Conservation (phyloP, 495 filamentous ascomycete genomes). For the Aspergillus olivimuriae region DNA sequence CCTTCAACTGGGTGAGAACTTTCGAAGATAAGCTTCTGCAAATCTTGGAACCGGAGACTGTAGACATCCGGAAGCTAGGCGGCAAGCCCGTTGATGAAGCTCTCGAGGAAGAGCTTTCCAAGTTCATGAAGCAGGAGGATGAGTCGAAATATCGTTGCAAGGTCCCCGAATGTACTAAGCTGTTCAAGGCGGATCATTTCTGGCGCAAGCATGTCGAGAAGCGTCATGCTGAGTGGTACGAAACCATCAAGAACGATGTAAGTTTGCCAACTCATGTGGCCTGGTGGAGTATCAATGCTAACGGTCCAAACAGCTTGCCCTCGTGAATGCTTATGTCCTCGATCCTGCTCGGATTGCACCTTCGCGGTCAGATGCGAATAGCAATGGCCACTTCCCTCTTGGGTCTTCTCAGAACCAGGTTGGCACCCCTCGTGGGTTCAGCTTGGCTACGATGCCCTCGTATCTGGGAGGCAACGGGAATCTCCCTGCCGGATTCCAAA, state of each 20-base stretch:
- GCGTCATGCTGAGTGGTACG: conserved; percentile 83
- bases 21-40: conserved; percentile 96
- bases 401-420: conserved; percentile 61
- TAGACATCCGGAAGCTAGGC: conserved; percentile 80
- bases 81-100: conserved; percentile 83
- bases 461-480: conserved; percentile 29
- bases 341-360: conserved; percentile 92
- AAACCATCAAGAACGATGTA: conserved; percentile 76
- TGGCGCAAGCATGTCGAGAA: conserved; percentile 99
- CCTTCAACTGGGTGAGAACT: conserved; percentile 98
- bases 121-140: conserved; percentile 93
- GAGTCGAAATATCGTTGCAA: conserved; percentile 95
- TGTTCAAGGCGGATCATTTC: conserved; percentile 95
- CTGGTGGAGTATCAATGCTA: no score
- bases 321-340: conserved; percentile 89
- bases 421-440: conserved; percentile 92
- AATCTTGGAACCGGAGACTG: conserved; percentile 82
- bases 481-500: conserved; percentile 26
- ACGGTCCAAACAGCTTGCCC: conserved; percentile 51
- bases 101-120: conserved; percentile 75
- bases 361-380: conserved; percentile 90
- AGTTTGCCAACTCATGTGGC: conserved; percentile 27
- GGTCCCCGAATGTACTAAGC: conserved; percentile 88
- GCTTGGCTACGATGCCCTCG: conserved; percentile 63
- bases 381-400: conserved; percentile 89